Base-by-base conservation (phyloP, 768 basidiomycete species). In the Suillus discolor region DNA sequence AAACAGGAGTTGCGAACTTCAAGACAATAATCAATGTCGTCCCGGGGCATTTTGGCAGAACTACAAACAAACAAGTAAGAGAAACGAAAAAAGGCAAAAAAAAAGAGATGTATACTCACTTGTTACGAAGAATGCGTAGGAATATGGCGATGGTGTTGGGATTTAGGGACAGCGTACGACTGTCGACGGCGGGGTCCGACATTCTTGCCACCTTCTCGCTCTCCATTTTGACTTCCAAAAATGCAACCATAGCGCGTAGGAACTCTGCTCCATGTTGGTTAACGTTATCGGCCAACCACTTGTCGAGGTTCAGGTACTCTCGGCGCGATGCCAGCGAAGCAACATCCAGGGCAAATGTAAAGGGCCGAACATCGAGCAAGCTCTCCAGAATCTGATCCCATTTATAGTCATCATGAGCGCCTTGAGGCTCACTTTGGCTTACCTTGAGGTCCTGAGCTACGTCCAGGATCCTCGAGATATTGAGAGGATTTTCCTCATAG, bases 391-490 rank as follows among this genome's bases (percentile, higher is more conserved):
- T 96, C 93, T 95, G 68, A 13, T 20, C 59, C 59, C 59, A 60
- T 60, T 60, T 60, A 60, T 60, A 39, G 20, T 60, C 59, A 60
- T 60, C 28, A 60, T 60, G 59, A 64, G 55, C 41, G 55, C 63
- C 38, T 23, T 60, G 13, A 34, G 45, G 39, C 59, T 60, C 38
- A 42, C 39, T 31, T 49, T 44, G 16, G 75, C 84, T 69, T 73
- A 91, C 96, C 83, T 97, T 96, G 65, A 98, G 83, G 73, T 98
- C 96, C 74, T 96, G 94, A 12, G 94, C 96, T 34, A 98, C 92
- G 72, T 99, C 97, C 61, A 99, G 81, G 57, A 99, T 96, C 45
- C 96, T 85, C 18, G 94, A 95, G 63, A 99, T 94, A 74, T 99
- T 97, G 63, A 96, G 84, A 47, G 94, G 93, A 67, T 89, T 94